A percentile compares a stretch with the other conserved stretches of the same genome.
These are phyloP conservation scores for Fomitopsis pinicola DNA, from an alignment of 1,284 basidiomycete genomes.

Conservation along the genomic window DNA sequence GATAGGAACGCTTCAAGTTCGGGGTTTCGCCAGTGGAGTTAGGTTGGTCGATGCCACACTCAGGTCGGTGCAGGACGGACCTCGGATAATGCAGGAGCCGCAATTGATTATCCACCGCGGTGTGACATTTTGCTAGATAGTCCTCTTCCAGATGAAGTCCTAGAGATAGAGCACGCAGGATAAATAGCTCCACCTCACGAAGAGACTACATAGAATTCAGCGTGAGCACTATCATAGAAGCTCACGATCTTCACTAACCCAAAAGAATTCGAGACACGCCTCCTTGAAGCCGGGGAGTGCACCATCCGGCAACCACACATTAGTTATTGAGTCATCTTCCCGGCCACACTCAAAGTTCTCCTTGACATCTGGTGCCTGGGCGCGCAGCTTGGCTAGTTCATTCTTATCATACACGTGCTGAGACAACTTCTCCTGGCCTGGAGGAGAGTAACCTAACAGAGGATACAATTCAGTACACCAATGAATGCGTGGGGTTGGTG, in stretches of 20 bases:
- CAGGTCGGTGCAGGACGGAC: slow-evolving; percentile 16
- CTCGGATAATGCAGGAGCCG: slow-evolving; percentile 56
- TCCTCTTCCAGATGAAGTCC: slow-evolving; percentile 43
- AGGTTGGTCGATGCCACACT: neutral
- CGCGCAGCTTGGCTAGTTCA: slow-evolving; percentile 31
- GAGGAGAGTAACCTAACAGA: slow-evolving; percentile 41
- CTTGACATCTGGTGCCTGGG: slow-evolving; percentile 44
- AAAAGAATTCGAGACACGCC: slow-evolving; percentile 50
- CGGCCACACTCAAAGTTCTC: slow-evolving; percentile 54
- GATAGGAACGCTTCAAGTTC: slow-evolving; percentile 29
- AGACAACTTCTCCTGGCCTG: slow-evolving; percentile 41
- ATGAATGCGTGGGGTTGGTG: too few relatives aligned
- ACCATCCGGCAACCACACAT: slow-evolving; percentile 56
- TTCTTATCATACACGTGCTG: slow-evolving; percentile 41
- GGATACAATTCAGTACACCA: neutral
- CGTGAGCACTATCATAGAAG: neutral
- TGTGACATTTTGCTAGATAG: slow-evolving; percentile 41
- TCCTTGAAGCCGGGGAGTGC: slow-evolving; percentile 53
- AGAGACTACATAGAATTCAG: slow-evolving; percentile 25
- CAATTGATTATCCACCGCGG: slow-evolving; percentile 50
- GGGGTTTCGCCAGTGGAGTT: neutral
- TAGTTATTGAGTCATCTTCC: slow-evolving; percentile 41
- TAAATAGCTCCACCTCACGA: slow-evolving; percentile 38
- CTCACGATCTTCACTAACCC: slow-evolving; percentile 27
- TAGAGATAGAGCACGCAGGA: slow-evolving; percentile 48